These are phyloP conservation scores for Thermomyces lanuginosus DNA, from an alignment of 2,329 filamentous ascomycete genomes.

Conservation along the genomic window DNA sequence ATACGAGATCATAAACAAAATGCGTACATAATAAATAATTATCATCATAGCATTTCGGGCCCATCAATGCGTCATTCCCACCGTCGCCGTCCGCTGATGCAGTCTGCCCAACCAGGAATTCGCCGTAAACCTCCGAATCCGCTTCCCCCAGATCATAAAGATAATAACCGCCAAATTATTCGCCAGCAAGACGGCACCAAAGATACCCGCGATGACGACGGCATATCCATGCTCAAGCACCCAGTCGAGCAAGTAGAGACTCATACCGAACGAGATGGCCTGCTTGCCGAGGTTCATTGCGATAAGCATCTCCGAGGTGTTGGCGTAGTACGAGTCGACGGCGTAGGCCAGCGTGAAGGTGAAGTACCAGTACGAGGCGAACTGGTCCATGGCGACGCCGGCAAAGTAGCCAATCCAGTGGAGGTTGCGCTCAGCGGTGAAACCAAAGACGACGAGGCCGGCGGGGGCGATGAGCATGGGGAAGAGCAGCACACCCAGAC, in stretches of 20 bases:
- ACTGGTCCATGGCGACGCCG: slow-evolving; percentile 35
- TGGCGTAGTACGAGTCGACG: slow-evolving; percentile 42
- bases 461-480: slow-evolving; percentile 17
- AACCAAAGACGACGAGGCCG: slow-evolving; percentile 17
- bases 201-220: slow-evolving; percentile 36
- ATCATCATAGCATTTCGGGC: no score
- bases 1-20: neutral
- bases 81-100: slow-evolving; percentile 22
- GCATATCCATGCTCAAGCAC: slow-evolving; percentile 34
- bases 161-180: slow-evolving; percentile 35
- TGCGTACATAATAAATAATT: neutral
- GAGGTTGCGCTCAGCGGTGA: slow-evolving; percentile 15
- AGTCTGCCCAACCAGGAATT: slow-evolving; percentile 34
- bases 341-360: slow-evolving; percentile 45
- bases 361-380: slow-evolving; percentile 39
- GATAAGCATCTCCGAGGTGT: slow-evolving; percentile 47
- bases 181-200: slow-evolving; percentile 31
- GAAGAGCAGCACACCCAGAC: slow-evolving; percentile 19
- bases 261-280: slow-evolving; percentile 39
- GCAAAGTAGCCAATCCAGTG: slow-evolving; percentile 32
- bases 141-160: slow-evolving; percentile 38
- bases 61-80: slow-evolving; percentile 3
- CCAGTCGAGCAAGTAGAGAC: slow-evolving; percentile 36
- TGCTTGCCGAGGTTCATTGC: slow-evolving; percentile 44
- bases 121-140: slow-evolving; percentile 31